Percentiles rank a stretch among this genome's conserved stretches.
Conservation (phyloP, 139 green algal species). For the Axilococcus clingmanii region DNA sequence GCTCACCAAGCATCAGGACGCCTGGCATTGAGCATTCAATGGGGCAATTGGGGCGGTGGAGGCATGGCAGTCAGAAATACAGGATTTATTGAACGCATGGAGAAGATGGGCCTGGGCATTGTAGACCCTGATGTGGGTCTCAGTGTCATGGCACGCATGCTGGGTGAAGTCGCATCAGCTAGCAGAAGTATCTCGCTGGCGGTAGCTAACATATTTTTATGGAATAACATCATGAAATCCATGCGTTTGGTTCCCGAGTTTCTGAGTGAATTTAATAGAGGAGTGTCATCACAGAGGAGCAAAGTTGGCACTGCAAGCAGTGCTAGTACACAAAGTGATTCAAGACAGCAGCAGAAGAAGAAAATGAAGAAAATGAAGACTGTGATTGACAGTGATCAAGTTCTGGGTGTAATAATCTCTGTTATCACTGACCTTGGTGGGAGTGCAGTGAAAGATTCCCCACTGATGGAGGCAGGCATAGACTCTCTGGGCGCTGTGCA, state of each 20-base stretch:
- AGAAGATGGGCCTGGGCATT: conserved; percentile 57
- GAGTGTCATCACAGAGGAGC: background rate
- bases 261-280: conserved; percentile 10
- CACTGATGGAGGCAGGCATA: conserved; percentile 46
- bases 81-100: conserved; percentile 26
- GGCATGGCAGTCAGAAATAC: conserved; percentile 31
- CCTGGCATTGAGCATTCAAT: conserved; percentile 23
- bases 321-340: background rate
- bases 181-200: background rate
- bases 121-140: conserved; percentile 45
- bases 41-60: conserved; percentile 38
- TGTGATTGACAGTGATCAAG: background rate
- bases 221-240: conserved; percentile 1
- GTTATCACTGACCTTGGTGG: background rate
- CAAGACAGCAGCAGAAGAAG: background rate
- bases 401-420: background rate
- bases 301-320: background rate
- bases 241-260: conserved; percentile 10
- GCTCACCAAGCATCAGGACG: background rate
- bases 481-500: conserved; percentile 38
- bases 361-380: background rate
- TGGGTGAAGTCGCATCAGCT: conserved; percentile 5
- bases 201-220: conserved; percentile 12
- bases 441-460: conserved; percentile 5
- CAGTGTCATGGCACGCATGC: conserved; percentile 17